Evolutionary conservation across 192 early-diverging fungal species (phyloP).

Genomic region (Podila minutissima): DNA sequence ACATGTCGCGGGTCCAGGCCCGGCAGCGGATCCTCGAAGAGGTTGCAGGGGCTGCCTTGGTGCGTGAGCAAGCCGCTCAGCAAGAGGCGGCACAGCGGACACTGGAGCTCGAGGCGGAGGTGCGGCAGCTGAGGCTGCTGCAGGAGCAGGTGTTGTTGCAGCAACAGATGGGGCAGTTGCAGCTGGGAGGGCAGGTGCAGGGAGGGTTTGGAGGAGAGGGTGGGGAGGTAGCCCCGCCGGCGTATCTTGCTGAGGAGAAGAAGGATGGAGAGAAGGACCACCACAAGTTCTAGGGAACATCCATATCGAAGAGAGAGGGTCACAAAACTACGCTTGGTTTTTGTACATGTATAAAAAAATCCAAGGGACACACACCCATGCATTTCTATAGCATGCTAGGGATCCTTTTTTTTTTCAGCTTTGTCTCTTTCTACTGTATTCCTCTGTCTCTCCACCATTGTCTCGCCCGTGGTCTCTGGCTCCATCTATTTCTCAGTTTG

Average conservation of each 20-base stretch:
- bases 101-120: slow-evolving; percentile 16
- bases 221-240: slow-evolving; percentile 15
- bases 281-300: neutral
- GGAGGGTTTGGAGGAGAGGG: neutral
- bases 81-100: slow-evolving; percentile 21
- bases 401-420: too few species aligned
- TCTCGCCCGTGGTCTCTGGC: too few species aligned
- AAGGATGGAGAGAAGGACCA: too few species aligned
- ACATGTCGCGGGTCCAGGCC: slow-evolving; percentile 24
- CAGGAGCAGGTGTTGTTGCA: slow-evolving; percentile 21
- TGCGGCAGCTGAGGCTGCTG: slow-evolving; percentile 18
- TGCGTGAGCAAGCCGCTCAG: slow-evolving; percentile 30
- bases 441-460: too few species aligned
- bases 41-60: slow-evolving; percentile 22
- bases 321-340: too few species aligned
- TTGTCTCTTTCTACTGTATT: too few species aligned
- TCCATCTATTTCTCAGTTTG: too few species aligned
- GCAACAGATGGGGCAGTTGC: neutral
- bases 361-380: too few species aligned
- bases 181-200: neutral
- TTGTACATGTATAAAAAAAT: too few species aligned
- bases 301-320: too few species aligned
- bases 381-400: too few species aligned
- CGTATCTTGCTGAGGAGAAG: slow-evolving; percentile 4
- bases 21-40: slow-evolving; percentile 42